phyloP scores from a whole-genome alignment of 345 rosid species.

The Hevea brasiliensis region DNA sequence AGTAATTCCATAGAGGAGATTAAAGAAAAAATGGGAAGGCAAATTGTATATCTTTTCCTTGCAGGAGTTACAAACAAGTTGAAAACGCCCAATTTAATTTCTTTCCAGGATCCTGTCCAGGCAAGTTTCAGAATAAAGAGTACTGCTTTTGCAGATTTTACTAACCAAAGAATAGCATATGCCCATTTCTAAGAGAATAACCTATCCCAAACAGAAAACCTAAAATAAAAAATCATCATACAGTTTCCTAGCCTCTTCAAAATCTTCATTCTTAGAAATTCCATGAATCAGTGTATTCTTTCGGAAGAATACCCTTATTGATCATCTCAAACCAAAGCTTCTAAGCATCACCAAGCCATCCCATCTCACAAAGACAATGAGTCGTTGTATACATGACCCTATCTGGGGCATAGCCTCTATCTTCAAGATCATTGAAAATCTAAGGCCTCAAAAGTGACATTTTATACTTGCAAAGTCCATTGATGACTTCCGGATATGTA shows the following conservation, averaged over 20 bases:
- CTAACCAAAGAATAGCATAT: constrained; percentile 27
- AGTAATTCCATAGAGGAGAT: background rate
- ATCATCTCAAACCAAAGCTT: constrained; percentile 60
- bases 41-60: background rate
- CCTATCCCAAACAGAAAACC: constrained; percentile 30
- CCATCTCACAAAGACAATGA: constrained; percentile 38
- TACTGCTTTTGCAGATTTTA: constrained; percentile 22
- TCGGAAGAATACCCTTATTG: constrained; percentile 39
- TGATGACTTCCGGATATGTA: constrained; percentile 49
- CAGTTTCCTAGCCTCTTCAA: constrained; percentile 38
- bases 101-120: background rate
- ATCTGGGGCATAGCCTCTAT: constrained; percentile 50
- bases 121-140: background rate
- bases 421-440: constrained; percentile 50
- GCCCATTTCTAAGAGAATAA: constrained; percentile 21
- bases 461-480: constrained; percentile 46
- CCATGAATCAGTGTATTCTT: constrained; percentile 44
- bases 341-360: constrained; percentile 36
- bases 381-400: constrained; percentile 45
- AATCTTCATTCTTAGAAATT: constrained; percentile 26
- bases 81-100: background rate
- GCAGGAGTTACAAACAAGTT: background rate
- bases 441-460: constrained; percentile 35
- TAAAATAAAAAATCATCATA: constrained; percentile 33
- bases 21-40: background rate